Conservation (phyloP, 2,329 filamentous ascomycete species). For the Rhynchosporium secalis region DNA sequence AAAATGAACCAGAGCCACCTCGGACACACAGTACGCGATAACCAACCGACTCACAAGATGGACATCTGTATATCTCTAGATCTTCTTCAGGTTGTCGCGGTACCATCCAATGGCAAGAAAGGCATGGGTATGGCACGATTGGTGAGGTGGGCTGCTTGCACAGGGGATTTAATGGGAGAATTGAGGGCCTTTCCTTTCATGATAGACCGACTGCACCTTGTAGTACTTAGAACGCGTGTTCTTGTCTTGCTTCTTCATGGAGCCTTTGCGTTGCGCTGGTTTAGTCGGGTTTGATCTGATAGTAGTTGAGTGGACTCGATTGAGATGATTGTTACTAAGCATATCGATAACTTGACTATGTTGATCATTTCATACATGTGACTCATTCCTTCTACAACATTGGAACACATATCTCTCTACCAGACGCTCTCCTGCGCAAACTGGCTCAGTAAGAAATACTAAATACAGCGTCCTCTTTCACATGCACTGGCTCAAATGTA, state of each 20-base stretch:
- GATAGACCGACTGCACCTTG: slow-evolving; percentile 18
- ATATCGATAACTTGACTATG: neutral
- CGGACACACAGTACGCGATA: slow-evolving; percentile 12
- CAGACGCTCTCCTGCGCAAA: too few species aligned
- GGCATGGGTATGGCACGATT: slow-evolving; percentile 22
- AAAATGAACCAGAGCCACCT: slow-evolving; percentile 9
- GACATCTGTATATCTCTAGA: slow-evolving; percentile 1
- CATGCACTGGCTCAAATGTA: too few species aligned
- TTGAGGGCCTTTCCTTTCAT: slow-evolving; percentile 31
- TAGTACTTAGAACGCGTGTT: slow-evolving; percentile 30
- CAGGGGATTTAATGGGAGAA: slow-evolving; percentile 19
- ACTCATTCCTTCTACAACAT: neutral
- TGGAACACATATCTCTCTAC: too few species aligned
- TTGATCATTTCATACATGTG: neutral
- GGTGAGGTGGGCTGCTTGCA: slow-evolving; percentile 15
- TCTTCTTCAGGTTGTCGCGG: slow-evolving; percentile 8
- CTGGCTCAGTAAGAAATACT: too few species aligned
- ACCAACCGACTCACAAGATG: slow-evolving; percentile 15
- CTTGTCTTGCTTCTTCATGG: slow-evolving; percentile 19
- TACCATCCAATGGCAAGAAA: slow-evolving; percentile 15
- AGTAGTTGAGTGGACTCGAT: slow-evolving; percentile 1
- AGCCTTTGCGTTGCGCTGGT: slow-evolving; percentile 29
- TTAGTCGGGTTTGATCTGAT: slow-evolving; percentile 8
- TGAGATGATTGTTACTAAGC: slow-evolving; percentile 15
- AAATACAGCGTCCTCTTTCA: too few species aligned